Conservation (phyloP, 345 rosid genomes). For the Rubroshorea leprosula region DNA sequence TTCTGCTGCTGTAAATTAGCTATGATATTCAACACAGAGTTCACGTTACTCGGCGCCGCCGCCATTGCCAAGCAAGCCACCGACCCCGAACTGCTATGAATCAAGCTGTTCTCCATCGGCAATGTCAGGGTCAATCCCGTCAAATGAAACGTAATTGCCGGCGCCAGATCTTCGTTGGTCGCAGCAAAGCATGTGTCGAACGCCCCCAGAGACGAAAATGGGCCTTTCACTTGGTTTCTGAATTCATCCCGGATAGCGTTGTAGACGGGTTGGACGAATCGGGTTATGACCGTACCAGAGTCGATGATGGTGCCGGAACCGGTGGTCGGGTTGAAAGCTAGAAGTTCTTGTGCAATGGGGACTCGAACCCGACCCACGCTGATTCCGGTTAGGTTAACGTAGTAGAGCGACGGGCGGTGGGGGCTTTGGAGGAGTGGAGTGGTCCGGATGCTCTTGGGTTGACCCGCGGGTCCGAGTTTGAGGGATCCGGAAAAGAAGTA, state of each 20-base stretch:
- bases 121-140: constrained; percentile 47
- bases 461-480: constrained; percentile 64
- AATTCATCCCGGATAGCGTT: constrained; percentile 62
- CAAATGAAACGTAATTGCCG: constrained; percentile 52
- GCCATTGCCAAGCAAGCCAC: constrained; percentile 82
- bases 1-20: constrained; percentile 95
- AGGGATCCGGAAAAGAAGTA: constrained; percentile 82
- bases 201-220: constrained; percentile 69
- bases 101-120: constrained; percentile 78
- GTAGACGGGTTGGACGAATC: constrained; percentile 59
- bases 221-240: constrained; percentile 60
- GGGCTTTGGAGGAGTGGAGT: constrained; percentile 65
- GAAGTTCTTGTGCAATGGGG: constrained; percentile 34
- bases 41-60: constrained; percentile 49
- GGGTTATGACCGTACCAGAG: constrained; percentile 86
- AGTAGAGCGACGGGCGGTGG: constrained; percentile 80
- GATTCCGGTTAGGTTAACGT: constrained; percentile 71
- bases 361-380: constrained; percentile 58
- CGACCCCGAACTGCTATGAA: constrained; percentile 75
- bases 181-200: constrained; percentile 76
- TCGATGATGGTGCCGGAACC: constrained; percentile 84
- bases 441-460: constrained; percentile 54
- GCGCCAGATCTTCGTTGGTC: constrained; percentile 36
- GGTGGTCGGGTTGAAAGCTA: constrained; percentile 50
- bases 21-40: constrained; percentile 68